Base-by-base conservation (phyloP, 1,139 yeast species). In the Candida sanyaensis region DNA sequence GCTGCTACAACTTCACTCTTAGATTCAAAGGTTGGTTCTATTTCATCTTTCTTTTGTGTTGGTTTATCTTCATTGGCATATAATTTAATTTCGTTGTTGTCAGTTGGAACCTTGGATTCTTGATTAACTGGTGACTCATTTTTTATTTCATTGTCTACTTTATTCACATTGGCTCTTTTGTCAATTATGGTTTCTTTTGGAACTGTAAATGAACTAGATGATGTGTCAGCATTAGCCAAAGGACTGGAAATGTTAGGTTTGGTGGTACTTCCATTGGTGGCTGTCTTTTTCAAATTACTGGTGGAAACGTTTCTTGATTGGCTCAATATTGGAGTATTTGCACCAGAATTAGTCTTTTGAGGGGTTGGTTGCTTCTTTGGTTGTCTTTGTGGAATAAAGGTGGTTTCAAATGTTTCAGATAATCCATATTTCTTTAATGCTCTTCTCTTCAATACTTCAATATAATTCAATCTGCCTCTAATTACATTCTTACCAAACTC, bases 391-490 rank as follows among this genome's bases (percentile, higher is more conserved):
- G 78, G 78, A 5, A 73, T 67, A 54, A 71, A 72, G 2, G 75
- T 63, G 2, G 84, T 75, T 43, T 63, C 61, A 55, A 69, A 75
- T 41, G 61, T 63, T 39, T 69, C 75, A 11, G 65, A 58, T 44
- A 75, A 64, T 1, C 80, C 80, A 49, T 68, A 68, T 48, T 64
- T 70, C 54, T 67, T 77, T 59, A 78, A 68, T 4, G 82, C 72
- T 59, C 83, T 70, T 53, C 69, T 70, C 61, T 77, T 80, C 59
- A 80, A 68, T 4, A 80, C 79, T 44, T 80, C 83, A 50, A 81
- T 72, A 58, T 81, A 82, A 28, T 73, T 66, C 38, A 73, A 63
- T 40, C 72, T 69, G 30, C 68, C 72, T 48, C 73, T 65, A 33
- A 64, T 55, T 26, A 62, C 64, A 5, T 71, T 69, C 47, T 63